phyloP scores from a whole-genome alignment of 1,284 basidiomycete genomes.

The Erythrobasidium hasegawianum region DNA sequence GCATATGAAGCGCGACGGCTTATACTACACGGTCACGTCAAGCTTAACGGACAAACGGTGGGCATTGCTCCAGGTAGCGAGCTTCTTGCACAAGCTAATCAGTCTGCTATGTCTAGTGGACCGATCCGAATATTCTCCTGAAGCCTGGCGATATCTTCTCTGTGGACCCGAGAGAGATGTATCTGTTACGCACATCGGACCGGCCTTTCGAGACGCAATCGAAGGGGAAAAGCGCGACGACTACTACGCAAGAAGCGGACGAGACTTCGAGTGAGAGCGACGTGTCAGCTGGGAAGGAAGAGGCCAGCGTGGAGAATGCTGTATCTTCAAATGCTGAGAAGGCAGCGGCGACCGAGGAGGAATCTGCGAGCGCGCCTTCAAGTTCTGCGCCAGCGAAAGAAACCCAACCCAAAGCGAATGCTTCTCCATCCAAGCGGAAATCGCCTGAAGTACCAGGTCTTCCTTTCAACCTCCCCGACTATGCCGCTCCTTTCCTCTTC shows the following conservation, averaged over 20 bases:
- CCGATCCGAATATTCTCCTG: slow-evolving; percentile 80
- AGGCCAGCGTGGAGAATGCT: slow-evolving; percentile 43
- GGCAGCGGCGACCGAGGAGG: slow-evolving; percentile 38
- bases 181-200: slow-evolving; percentile 58
- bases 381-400: not conserved
- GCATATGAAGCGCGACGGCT: slow-evolving; percentile 84
- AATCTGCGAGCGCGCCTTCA: not conserved
- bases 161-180: slow-evolving; percentile 75
- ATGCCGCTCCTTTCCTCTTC: slow-evolving; percentile 87
- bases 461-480: slow-evolving; percentile 75
- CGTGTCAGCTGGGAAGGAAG: slow-evolving; percentile 44
- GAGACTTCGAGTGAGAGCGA: slow-evolving; percentile 18
- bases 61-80: slow-evolving; percentile 2
- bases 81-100: not conserved
- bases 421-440: slow-evolving; percentile 20
- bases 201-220: slow-evolving; percentile 13
- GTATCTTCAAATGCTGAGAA: slow-evolving; percentile 39
- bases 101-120: slow-evolving; percentile 57
- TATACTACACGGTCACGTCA: slow-evolving; percentile 81
- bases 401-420: not conserved
- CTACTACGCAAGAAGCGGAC: slow-evolving; percentile 27
- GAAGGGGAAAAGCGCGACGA: slow-evolving; percentile 8
- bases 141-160: slow-evolving; percentile 92
- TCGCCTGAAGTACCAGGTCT: slow-evolving; percentile 30
- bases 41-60: slow-evolving; percentile 85